These are phyloP conservation scores for Volutella citrinella DNA, from an alignment of 2,329 filamentous ascomycete genomes.

Conservation along the genomic window DNA sequence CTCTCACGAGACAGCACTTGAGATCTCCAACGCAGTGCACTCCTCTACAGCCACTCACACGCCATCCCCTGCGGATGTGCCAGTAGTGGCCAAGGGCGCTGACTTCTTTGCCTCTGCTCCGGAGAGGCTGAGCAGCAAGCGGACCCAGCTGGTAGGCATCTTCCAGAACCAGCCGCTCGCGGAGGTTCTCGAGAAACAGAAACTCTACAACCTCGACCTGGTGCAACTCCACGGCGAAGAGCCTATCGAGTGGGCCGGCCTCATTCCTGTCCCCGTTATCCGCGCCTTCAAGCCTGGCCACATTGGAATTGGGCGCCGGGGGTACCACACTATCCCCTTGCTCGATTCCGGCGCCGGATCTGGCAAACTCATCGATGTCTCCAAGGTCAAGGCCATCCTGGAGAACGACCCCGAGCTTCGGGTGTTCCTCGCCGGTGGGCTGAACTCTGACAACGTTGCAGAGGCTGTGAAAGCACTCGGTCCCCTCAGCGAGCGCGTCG, in stretches of 20 bases:
- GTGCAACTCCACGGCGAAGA: slow-evolving; percentile 93
- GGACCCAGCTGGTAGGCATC: slow-evolving; percentile 84
- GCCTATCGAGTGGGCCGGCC: slow-evolving; percentile 82
- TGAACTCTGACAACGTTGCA: slow-evolving; percentile 76
- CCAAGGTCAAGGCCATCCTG: slow-evolving; percentile 65
- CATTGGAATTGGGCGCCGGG: slow-evolving; percentile 67
- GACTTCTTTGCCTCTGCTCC: slow-evolving; percentile 71
- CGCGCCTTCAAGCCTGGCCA: slow-evolving; percentile 78
- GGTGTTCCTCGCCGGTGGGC: slow-evolving; percentile 80
- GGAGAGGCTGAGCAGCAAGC: slow-evolving; percentile 46
- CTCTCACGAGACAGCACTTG: slow-evolving; percentile 70
- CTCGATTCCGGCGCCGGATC: slow-evolving; percentile 86
- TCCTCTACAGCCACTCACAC: slow-evolving; percentile 59
- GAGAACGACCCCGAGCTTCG: slow-evolving; percentile 66
- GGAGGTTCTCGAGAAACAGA: slow-evolving; percentile 77
- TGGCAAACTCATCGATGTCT: slow-evolving; percentile 72
- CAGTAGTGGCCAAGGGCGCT: slow-evolving; percentile 34
- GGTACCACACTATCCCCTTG: slow-evolving; percentile 79
- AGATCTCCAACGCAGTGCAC: slow-evolving; percentile 79
- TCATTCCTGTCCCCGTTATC: slow-evolving; percentile 92
- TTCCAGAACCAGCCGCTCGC: slow-evolving; percentile 88
- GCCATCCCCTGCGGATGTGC: too few relatives aligned
- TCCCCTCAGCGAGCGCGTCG: slow-evolving; percentile 57
- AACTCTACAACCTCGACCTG: slow-evolving; percentile 73
- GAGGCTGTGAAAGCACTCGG: slow-evolving; percentile 63